These are phyloP conservation scores for Mangifera indica DNA, from an alignment of 345 rosid genomes.

Conservation along the genomic window DNA sequence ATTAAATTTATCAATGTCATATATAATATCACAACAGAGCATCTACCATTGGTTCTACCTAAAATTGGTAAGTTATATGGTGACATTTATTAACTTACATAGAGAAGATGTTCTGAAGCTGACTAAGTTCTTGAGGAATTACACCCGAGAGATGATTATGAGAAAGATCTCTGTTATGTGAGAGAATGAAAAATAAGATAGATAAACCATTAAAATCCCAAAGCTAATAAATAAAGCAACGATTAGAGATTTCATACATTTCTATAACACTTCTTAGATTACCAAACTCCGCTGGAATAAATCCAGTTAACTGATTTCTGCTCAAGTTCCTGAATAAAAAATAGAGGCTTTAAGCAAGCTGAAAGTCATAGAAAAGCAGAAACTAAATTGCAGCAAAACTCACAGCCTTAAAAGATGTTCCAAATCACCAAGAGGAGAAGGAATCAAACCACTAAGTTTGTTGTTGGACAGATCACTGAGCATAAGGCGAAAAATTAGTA, in stretches of 20 bases:
- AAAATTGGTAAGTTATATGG: background rate
- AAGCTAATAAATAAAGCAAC: slow-evolving; percentile 14
- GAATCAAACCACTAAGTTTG: slow-evolving; percentile 76
- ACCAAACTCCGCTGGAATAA: slow-evolving; percentile 81
- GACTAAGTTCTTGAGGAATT: slow-evolving; percentile 81
- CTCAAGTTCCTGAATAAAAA: slow-evolving; percentile 69
- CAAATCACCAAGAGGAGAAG: slow-evolving; percentile 89
- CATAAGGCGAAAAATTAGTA: slow-evolving; percentile 4
- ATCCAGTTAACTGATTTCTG: slow-evolving; percentile 65
- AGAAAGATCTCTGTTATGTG: slow-evolving; percentile 75
- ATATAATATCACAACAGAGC: background rate
- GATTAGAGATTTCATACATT: slow-evolving; percentile 50
- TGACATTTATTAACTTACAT: slow-evolving; percentile 45
- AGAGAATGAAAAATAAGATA: slow-evolving; percentile 10
- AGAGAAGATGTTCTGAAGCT: slow-evolving; percentile 63
- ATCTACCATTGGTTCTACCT: background rate
- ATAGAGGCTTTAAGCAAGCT: slow-evolving; percentile 7
- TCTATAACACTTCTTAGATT: slow-evolving; percentile 87
- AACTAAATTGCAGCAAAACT: slow-evolving; percentile 28
- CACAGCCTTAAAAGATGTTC: slow-evolving; percentile 95
- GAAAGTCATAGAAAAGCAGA: slow-evolving; percentile 5
- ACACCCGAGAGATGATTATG: slow-evolving; percentile 71
- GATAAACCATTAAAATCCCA: background rate
- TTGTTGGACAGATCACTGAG: slow-evolving; percentile 83
- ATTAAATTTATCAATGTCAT: background rate